Conservation (phyloP, 768 basidiomycete genomes). For the Rhodotorula toruloides region DNA sequence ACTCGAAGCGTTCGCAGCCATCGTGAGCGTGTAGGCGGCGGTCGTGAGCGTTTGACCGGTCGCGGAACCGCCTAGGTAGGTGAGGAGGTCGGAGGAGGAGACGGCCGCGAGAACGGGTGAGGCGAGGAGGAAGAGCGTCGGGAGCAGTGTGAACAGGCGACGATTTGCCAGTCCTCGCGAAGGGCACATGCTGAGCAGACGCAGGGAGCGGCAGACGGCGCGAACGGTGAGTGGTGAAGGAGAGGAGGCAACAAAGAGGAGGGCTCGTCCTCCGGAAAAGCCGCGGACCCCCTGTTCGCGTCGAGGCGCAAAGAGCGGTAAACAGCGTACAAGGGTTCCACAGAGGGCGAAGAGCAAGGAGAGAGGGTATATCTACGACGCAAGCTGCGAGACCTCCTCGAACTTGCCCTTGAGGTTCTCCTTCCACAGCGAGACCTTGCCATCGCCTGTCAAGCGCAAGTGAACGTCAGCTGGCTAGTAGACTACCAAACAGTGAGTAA, state of each 20-base stretch:
- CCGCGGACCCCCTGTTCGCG: background rate
- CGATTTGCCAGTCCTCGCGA: background rate
- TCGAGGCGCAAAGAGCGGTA: no score
- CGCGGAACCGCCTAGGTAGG: constrained; percentile 12
- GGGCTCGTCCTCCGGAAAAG: background rate
- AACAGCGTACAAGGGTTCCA: background rate
- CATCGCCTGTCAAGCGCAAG: constrained; percentile 60
- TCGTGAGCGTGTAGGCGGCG: constrained; percentile 12
- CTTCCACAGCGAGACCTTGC: constrained; percentile 97
- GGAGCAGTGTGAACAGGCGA: background rate
- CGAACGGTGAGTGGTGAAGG: no score
- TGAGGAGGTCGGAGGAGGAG: constrained; percentile 15
- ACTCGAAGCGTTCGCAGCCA: constrained; percentile 18
- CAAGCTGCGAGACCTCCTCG: constrained; percentile 84
- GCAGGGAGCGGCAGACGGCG: background rate
- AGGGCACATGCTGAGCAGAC: background rate
- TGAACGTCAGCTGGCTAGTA: background rate
- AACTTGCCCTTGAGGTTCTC: constrained; percentile 90
- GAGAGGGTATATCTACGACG: constrained; percentile 4
- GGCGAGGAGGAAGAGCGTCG: background rate
- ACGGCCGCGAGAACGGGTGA: background rate
- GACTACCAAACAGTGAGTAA: background rate
- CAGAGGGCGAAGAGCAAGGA: background rate
- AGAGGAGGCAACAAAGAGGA: background rate
- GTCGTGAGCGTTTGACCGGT: constrained; percentile 28